A percentile compares a stretch with the other conserved stretches of the same genome.
These are phyloP conservation scores for Aureobasidium lini DNA, from an alignment of 2,329 filamentous ascomycete species.

Conservation along the genomic window DNA sequence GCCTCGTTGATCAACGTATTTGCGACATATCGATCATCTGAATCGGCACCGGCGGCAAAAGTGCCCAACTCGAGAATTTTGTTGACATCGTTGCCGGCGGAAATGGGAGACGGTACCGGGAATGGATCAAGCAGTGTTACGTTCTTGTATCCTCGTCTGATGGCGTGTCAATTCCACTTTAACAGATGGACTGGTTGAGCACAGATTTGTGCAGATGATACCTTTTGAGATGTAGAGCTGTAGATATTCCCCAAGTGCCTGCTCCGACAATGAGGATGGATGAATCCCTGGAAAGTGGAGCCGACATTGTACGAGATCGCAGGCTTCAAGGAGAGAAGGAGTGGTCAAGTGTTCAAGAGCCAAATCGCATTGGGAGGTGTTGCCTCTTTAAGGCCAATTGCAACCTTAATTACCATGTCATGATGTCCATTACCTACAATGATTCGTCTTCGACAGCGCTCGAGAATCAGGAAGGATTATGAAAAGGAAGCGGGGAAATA, in stretches of 20 bases:
- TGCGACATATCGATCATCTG: conserved; percentile 30
- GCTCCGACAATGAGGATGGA: conserved; percentile 39
- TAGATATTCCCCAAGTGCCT: conserved; percentile 36
- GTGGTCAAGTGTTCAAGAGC: background rate
- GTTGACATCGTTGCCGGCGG: conserved; percentile 45
- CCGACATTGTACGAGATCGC: background rate
- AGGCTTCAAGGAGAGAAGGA: background rate
- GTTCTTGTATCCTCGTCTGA: conserved; percentile 40
- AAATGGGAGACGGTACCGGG: conserved; percentile 39
- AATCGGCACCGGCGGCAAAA: conserved; percentile 20
- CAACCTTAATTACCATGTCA: too few relatives aligned
- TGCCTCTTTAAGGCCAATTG: too few relatives aligned
- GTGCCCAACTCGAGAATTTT: conserved; percentile 38
- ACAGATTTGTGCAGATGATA: background rate
- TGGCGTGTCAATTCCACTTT: conserved; percentile 39
- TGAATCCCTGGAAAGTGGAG: background rate
- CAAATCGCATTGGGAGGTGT: background rate
- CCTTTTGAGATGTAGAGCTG: background rate
- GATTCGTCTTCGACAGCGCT: too few relatives aligned
- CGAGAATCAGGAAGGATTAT: background rate
- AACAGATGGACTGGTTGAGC: conserved; percentile 27
- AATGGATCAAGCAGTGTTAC: conserved; percentile 44
- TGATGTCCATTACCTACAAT: too few relatives aligned
- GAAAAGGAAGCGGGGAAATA: background rate
- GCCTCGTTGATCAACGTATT: conserved; percentile 28